Evolutionary conservation across 2,329 filamentous ascomycete species (phyloP).

Genomic region (Rhynchosporium agropyri): DNA sequence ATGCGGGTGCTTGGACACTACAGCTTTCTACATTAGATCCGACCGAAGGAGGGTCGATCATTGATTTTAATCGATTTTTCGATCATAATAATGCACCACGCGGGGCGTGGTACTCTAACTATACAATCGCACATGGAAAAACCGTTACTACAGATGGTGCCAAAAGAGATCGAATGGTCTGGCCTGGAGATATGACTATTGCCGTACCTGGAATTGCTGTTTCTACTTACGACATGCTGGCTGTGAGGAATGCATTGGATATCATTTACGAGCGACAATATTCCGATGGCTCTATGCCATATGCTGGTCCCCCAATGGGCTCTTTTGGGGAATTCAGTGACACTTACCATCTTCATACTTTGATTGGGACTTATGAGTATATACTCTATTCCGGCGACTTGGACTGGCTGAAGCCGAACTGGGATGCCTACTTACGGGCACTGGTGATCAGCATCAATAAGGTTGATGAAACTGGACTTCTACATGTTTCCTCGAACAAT

Average conservation of each 20-base stretch:
- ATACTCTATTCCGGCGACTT: constrained; percentile 59
- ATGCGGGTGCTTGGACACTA: constrained; percentile 52
- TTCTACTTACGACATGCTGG: constrained; percentile 55
- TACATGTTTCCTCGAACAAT: constrained; percentile 34
- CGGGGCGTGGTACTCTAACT: constrained; percentile 43
- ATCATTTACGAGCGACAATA: constrained; percentile 49
- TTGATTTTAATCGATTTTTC: constrained; percentile 43
- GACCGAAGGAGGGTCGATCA: constrained; percentile 42
- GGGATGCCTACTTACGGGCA: constrained; percentile 52
- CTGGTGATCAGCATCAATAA: constrained; percentile 50
- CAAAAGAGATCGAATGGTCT: constrained; percentile 61
- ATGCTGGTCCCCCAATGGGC: constrained; percentile 54
- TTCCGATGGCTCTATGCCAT: constrained; percentile 50
- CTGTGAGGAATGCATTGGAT: constrained; percentile 53
- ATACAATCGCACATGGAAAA: constrained; percentile 41
- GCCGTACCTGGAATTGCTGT: constrained; percentile 57
- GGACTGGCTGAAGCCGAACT: constrained; percentile 51
- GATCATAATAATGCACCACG: constrained; percentile 39
- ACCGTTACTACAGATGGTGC: constrained; percentile 52
- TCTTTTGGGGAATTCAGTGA: constrained; percentile 48
- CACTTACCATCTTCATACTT: constrained; percentile 62
- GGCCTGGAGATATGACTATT: constrained; percentile 65
- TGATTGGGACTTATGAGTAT: constrained; percentile 62
- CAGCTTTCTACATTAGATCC: constrained; percentile 48
- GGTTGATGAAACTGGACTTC: constrained; percentile 46